These are phyloP conservation scores for Boletus sp. DNA, from an alignment of 768 basidiomycete genomes.

Conservation along the genomic window DNA sequence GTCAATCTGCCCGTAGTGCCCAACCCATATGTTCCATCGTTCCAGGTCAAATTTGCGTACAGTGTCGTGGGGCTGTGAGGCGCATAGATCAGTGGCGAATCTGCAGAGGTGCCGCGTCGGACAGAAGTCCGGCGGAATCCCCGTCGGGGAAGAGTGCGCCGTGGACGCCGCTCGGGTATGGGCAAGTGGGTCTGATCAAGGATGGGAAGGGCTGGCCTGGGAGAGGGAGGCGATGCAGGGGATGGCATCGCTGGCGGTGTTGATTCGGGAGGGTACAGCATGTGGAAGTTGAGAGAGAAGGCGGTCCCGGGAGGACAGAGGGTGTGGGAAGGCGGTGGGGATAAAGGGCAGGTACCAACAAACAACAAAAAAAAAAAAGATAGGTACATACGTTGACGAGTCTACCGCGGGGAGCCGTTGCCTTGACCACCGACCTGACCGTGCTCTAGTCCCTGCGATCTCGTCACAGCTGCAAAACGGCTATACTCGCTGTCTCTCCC, in stretches of 20 bases:
- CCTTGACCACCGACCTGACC: constrained; percentile 53
- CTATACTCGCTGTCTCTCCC: constrained; percentile 9
- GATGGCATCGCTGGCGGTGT: not conserved
- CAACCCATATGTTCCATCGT: too few species aligned
- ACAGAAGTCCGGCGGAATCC: not conserved
- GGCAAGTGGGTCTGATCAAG: not conserved
- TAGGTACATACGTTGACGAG: constrained; percentile 16
- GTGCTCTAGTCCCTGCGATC: constrained; percentile 32
- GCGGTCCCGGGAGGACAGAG: not conserved
- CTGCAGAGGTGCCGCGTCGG: not conserved
- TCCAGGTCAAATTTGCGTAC: not conserved
- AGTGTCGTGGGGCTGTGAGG: not conserved
- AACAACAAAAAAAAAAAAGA: not conserved
- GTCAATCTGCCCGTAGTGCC: not conserved
- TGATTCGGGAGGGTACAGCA: constrained; percentile 2
- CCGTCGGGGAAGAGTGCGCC: not conserved
- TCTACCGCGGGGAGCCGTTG: constrained; percentile 32
- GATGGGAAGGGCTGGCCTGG: too few species aligned
- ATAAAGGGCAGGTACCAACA: constrained; percentile 18
- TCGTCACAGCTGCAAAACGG: constrained; percentile 28
- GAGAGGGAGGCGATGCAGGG: constrained; percentile 4
- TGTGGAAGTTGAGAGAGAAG: not conserved
- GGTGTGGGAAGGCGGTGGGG: constrained; percentile 15
- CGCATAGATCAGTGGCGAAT: not conserved
- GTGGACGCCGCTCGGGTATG: not conserved